These are phyloP conservation scores for Quillaja saponaria DNA, from an alignment of 306 rosid species.

Conservation along the genomic window DNA sequence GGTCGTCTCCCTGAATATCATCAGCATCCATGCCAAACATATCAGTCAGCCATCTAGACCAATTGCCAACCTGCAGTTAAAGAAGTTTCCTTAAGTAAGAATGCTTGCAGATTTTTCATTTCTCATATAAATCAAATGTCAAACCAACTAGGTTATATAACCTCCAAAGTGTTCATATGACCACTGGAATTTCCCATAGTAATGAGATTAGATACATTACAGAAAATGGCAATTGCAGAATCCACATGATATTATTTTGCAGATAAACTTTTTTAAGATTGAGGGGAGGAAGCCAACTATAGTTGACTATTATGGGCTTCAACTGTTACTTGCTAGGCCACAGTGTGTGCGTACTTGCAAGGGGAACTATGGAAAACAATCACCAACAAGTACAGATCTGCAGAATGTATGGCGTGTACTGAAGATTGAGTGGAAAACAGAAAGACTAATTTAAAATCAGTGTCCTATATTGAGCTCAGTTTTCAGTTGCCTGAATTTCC, in stretches of 20 bases:
- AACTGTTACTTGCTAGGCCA: too few species aligned
- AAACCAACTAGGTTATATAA: background rate
- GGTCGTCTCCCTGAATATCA: slow-evolving; percentile 47
- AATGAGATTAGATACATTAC: slow-evolving; percentile 8
- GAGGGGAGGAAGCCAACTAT: too few species aligned
- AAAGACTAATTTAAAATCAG: too few species aligned
- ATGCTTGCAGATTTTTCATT: background rate
- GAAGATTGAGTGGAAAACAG: too few species aligned
- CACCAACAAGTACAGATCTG: too few species aligned
- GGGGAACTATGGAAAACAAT: too few species aligned
- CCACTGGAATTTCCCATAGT: background rate
- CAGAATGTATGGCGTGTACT: too few species aligned
- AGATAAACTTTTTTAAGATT: too few species aligned
- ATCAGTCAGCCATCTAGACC: slow-evolving; percentile 92
- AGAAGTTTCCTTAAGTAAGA: slow-evolving; percentile 27
- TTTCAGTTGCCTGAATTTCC: too few species aligned
- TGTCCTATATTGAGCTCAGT: too few species aligned
- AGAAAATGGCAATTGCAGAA: background rate
- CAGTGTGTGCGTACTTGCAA: too few species aligned
- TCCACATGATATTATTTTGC: slow-evolving; percentile 1
- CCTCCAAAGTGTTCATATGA: slow-evolving; percentile 11
- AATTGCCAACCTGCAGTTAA: slow-evolving; percentile 80
- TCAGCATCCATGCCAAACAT: slow-evolving; percentile 80
- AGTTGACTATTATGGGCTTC: too few species aligned
- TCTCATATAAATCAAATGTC: slow-evolving; percentile 2